Evolutionary conservation across 345 rosid species (phyloP), one percentile per base, ranked within the genome.

Genomic region (Arabis alpina): DNA sequence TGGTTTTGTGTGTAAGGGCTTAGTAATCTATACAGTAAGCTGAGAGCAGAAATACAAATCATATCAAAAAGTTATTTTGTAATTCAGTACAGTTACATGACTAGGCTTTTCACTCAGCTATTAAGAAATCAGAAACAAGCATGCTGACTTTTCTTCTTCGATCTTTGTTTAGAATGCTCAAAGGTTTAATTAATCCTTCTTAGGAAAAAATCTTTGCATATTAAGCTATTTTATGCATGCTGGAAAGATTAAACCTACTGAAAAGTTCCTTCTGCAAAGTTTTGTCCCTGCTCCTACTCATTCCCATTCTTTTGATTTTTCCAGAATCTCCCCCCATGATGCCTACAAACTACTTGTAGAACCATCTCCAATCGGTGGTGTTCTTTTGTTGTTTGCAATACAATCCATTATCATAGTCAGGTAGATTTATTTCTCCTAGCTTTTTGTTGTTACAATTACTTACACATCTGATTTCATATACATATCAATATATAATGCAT

Each of bases 241-340:
- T 45, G 52, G 61, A 51, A 66, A 25, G 47, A 34, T 54, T 52
- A 49, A 74, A 34, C 54, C 32, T 66, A 51, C 49, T 59, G 14
- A 59, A 50, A 36, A 54, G 10, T 30, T 53, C 61, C 48, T 15
- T 66, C 60, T 36, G 52, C 28, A 53, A 57, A 53, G 41, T 50
- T 67, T 54, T 25, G 69, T 65, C 67, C 44, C 6, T 49, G 62
- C 19, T 19, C 49, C n/a, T 64, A 51, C 67, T 64, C 64, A 51
- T 54, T 68, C 63, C 72, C 61, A 19, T 65, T 58, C 47, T 11
- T 71, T 67, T 42, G 68, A 47, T 56, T 64, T 70, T 76, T 74
- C 67, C 89, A 94, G 99, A 85, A 89, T 83, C 91, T 94, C n/a
- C n/a, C 97, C 97, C 10, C 91, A 89, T 62, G 99, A 94, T 83